phyloP scores from a whole-genome alignment of 495 filamentous ascomycete species.

The Pseudotulostoma volvatum region DNA sequence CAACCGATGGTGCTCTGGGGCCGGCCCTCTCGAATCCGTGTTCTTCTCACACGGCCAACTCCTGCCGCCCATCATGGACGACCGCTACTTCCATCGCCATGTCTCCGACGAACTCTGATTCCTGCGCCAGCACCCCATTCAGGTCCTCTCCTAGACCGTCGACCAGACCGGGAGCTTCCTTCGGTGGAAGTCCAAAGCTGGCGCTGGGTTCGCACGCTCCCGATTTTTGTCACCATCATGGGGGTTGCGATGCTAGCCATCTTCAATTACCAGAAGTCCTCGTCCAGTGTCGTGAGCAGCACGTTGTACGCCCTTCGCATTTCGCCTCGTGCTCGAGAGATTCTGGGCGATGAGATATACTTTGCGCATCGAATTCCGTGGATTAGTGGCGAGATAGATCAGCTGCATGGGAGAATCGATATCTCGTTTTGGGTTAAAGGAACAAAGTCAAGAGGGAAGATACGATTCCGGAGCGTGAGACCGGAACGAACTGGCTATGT shows the following conservation, averaged over 20 bases:
- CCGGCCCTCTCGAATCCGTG: too few relatives aligned
- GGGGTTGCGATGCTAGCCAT: constrained; percentile 56
- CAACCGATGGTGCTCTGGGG: too few relatives aligned
- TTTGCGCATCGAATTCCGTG: constrained; percentile 77
- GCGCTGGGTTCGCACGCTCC: constrained; percentile 37
- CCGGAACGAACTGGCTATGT: constrained; percentile 55
- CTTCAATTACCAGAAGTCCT: constrained; percentile 96
- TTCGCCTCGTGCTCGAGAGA: constrained; percentile 50
- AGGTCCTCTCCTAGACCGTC: constrained; percentile 64
- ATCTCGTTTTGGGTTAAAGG: constrained; percentile 81
- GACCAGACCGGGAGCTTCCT: constrained; percentile 68
- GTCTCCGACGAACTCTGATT: constrained; percentile 33
- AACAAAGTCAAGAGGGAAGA: constrained; percentile 49
- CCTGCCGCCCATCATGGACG: too few relatives aligned
- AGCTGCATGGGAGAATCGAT: constrained; percentile 80
- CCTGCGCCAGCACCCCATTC: constrained; percentile 30
- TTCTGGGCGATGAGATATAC: constrained; percentile 84
- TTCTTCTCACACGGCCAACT: too few relatives aligned
- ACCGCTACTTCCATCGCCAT: too few relatives aligned
- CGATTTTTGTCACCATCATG: constrained; percentile 42
- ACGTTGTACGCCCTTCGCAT: constrained; percentile 85
- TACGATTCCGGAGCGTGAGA: constrained; percentile 67
- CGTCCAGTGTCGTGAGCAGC: constrained; percentile 62
- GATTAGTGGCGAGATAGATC: constrained; percentile 88
- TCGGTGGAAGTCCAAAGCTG: constrained; percentile 16